Evolutionary conservation across 2,329 filamentous ascomycete genomes (phyloP).

Genomic region (Ophiostoma fasciatum): DNA sequence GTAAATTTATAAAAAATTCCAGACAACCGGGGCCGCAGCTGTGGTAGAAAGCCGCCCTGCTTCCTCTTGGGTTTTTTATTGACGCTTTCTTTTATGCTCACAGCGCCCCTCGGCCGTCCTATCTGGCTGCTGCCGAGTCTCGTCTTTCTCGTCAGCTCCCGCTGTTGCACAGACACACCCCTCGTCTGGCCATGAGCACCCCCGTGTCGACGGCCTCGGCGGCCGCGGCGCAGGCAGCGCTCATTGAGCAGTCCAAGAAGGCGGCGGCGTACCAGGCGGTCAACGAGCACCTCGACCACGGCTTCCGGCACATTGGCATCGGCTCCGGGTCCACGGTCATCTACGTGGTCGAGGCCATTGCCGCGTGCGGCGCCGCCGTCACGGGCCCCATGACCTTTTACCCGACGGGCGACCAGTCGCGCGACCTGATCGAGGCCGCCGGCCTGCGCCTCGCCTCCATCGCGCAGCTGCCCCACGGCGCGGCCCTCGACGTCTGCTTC

Average conservation of each 20-base stretch:
- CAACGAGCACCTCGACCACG: slow-evolving; percentile 50
- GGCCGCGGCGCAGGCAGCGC: slow-evolving; percentile 16
- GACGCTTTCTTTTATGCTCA: no score
- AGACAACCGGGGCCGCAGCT: no score
- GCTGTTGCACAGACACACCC: no score
- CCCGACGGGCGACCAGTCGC: slow-evolving; percentile 83
- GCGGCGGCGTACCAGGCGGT: slow-evolving; percentile 62
- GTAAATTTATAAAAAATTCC: no score
- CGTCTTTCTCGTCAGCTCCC: no score
- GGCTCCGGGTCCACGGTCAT: slow-evolving; percentile 71
- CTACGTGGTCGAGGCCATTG: slow-evolving; percentile 74
- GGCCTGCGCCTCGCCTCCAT: slow-evolving; percentile 66
- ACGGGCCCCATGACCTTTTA: slow-evolving; percentile 64
- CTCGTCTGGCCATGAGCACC: slow-evolving; percentile 23
- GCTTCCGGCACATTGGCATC: slow-evolving; percentile 56
- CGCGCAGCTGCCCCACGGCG: slow-evolving; percentile 46
- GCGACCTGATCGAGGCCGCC: slow-evolving; percentile 67
- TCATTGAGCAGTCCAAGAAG: slow-evolving; percentile 60
- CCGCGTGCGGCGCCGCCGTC: slow-evolving; percentile 37
- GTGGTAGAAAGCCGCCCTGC: no score
- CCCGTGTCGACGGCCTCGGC: no score
- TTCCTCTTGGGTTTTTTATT: no score
- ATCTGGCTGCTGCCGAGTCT: no score
- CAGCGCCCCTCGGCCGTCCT: no score
- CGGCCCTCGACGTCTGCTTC: slow-evolving; percentile 74